These are phyloP conservation scores for Fimicolochytrium jonesii DNA, from an alignment of 192 early-diverging fungal genomes.

Conservation along the genomic window DNA sequence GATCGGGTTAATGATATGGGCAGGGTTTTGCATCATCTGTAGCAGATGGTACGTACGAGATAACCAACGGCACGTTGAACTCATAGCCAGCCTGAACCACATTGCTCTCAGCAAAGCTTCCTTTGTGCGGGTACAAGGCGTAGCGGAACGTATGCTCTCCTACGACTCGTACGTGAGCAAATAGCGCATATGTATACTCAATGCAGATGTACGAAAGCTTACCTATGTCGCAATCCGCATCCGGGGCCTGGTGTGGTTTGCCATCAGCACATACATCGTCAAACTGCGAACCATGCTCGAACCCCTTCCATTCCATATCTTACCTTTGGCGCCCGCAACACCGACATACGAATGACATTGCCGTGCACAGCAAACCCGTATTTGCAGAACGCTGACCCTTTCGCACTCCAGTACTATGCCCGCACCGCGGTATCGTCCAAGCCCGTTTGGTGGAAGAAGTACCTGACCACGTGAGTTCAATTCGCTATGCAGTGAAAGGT, in stretches of 20 bases:
- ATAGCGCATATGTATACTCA: too few species aligned
- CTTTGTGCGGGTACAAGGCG: slow-evolving; percentile 84
- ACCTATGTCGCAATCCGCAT: slow-evolving; percentile 64
- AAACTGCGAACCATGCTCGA: too few species aligned
- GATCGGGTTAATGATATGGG: too few species aligned
- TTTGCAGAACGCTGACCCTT: too few species aligned
- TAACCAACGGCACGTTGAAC: slow-evolving; percentile 82
- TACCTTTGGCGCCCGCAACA: slow-evolving; percentile 86
- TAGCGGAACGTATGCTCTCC: slow-evolving; percentile 77
- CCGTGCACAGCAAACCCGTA: slow-evolving; percentile 86
- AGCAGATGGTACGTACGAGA: too few species aligned
- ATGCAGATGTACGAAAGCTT: too few species aligned
- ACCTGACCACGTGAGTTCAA: slow-evolving; percentile 68
- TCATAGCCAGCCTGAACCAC: slow-evolving; percentile 86
- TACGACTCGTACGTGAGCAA: background rate
- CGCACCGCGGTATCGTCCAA: slow-evolving; percentile 54
- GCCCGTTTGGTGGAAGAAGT: slow-evolving; percentile 90
- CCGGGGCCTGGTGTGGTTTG: slow-evolving; percentile 71
- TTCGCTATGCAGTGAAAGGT: too few species aligned
- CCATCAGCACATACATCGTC: too few species aligned
- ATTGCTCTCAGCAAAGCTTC: slow-evolving; percentile 73
- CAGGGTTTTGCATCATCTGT: too few species aligned
- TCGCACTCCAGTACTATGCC: too few species aligned
- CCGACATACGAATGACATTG: slow-evolving; percentile 75
- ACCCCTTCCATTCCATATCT: too few species aligned